Percentiles rank a stretch among this genome's conserved stretches.
These are phyloP conservation scores for Phaeolepiota aurea DNA, from an alignment of 768 basidiomycete genomes.

Conservation along the genomic window DNA sequence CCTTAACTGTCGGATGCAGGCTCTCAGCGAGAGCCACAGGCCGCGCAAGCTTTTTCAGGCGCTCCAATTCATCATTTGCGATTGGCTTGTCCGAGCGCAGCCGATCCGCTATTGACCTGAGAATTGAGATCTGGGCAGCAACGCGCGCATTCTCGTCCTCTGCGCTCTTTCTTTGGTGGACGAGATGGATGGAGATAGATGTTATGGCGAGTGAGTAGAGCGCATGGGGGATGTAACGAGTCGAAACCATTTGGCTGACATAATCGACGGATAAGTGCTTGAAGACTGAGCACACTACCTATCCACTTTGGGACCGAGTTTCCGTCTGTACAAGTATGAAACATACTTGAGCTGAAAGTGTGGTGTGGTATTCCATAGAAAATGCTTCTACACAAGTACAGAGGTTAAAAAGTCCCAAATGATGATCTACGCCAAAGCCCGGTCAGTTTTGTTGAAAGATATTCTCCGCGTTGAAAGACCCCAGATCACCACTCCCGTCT, in stretches of 20 bases:
- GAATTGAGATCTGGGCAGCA: slow-evolving; percentile 52
- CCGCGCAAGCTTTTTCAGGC: slow-evolving; percentile 46
- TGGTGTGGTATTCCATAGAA: no score
- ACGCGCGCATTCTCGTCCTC: slow-evolving; percentile 47
- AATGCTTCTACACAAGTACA: no score
- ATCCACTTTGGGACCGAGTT: no score
- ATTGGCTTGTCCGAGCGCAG: slow-evolving; percentile 38
- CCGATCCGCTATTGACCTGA: slow-evolving; percentile 49
- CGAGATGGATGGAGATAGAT: slow-evolving; percentile 60
- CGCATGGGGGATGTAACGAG: slow-evolving; percentile 52
- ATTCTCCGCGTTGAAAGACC: not conserved
- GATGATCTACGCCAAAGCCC: no score
- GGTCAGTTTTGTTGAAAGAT: no score
- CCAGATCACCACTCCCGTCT: slow-evolving; percentile 4
- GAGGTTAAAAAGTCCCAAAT: no score
- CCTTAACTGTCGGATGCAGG: slow-evolving; percentile 7
- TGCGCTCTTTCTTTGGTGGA: slow-evolving; percentile 39
- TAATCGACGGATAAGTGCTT: no score
- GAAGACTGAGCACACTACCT: no score
- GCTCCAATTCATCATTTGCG: slow-evolving; percentile 41
- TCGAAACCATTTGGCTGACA: slow-evolving; percentile 13
- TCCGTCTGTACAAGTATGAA: no score
- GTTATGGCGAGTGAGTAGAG: slow-evolving; percentile 58
- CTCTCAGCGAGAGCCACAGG: slow-evolving; percentile 6
- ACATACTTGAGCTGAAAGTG: no score